Evolutionary conservation across 2,329 filamentous ascomycete species (phyloP).

Genomic region (Pseudogymnoascus destructans): DNA sequence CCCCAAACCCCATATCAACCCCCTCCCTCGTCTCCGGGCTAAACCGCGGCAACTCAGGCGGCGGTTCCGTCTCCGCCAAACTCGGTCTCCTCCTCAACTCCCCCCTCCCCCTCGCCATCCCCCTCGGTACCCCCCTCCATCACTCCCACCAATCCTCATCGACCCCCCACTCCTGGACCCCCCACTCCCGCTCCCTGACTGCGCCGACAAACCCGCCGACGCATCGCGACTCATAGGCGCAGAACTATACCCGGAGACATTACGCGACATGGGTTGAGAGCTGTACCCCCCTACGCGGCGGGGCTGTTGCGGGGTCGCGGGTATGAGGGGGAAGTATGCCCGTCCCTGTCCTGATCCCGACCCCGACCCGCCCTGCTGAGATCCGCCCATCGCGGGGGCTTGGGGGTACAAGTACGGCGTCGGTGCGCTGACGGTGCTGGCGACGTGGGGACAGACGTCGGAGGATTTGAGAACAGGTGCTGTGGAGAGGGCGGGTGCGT

Average conservation of each 20-base stretch:
- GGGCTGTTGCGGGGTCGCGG: not conserved
- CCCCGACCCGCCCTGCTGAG: not conserved
- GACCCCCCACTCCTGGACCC: conserved; percentile 9
- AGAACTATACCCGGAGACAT: conserved; percentile 33
- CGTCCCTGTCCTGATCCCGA: not conserved
- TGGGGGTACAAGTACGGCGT: not conserved
- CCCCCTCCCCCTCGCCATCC: not conserved
- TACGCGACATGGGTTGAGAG: conserved; percentile 38
- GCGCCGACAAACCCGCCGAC: conserved; percentile 27
- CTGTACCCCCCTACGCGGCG: conserved; percentile 30
- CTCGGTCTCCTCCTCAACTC: conserved; percentile 12
- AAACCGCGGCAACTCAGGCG: conserved; percentile 19
- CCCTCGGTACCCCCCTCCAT: not conserved
- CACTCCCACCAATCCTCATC: not conserved
- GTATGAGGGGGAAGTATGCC: not conserved
- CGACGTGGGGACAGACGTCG: not conserved
- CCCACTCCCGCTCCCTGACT: conserved; percentile 16
- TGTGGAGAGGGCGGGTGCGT: not conserved
- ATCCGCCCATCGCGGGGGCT: not conserved
- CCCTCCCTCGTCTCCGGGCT: conserved; percentile 16
- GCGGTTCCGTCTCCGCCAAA: conserved; percentile 23
- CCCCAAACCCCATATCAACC: conserved; percentile 11
- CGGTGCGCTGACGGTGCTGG: not conserved
- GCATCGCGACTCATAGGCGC: conserved; percentile 38
- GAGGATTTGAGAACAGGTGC: not conserved